Base-by-base conservation (phyloP, 1,284 basidiomycete genomes). In the Puccinia horiana region DNA sequence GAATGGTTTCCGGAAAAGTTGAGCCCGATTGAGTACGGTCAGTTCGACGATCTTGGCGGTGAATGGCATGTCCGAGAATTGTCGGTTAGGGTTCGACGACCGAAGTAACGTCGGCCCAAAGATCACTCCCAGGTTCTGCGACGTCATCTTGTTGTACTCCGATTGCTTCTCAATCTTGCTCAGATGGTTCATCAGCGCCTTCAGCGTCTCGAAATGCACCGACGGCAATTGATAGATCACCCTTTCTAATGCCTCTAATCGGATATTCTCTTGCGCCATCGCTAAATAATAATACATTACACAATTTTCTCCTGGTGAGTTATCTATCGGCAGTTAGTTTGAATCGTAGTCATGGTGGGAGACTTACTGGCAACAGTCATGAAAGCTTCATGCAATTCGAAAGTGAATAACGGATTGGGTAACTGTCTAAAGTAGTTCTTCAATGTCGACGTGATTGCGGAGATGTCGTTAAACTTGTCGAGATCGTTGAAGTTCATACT, bases 81-180 rank as follows among this genome's bases (percentile, higher is more conserved):
- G 77, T 63, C 77, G 26, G 18, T 80, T 56, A 0, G 65, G 67
- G 42, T 80, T 80, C 26, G 65, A 20, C 1, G 77, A 80, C 12
- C 77, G 47, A 26, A 80, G n/a, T 9, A 80, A 29, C 2, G 77
- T 80, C n/a, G 77, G 96, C 84, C 97, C 97, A 88, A 99, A 98
- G 61, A 99, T 95, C n/a, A 98, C 95, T n/a, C 97, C 97, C 29
- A 99, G 88, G 85, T 99, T 99, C 84, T 95, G 91, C 3, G 94
- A 92, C 74, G 92, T 95, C 97, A 99, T 99, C 77, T 95, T 89
- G 87, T 99, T 99, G 83, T 89, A 89, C 35, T 92, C 91, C 40
- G 77, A 80, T 61, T 56, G 49, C 69, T 52, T 54, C 52, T 54
- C 67, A 23, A 86, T 96, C 89, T 42, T 67, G 20, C 67, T 73